Conservation (phyloP, 345 rosid genomes). For the Lumnitzera racemosa region DNA sequence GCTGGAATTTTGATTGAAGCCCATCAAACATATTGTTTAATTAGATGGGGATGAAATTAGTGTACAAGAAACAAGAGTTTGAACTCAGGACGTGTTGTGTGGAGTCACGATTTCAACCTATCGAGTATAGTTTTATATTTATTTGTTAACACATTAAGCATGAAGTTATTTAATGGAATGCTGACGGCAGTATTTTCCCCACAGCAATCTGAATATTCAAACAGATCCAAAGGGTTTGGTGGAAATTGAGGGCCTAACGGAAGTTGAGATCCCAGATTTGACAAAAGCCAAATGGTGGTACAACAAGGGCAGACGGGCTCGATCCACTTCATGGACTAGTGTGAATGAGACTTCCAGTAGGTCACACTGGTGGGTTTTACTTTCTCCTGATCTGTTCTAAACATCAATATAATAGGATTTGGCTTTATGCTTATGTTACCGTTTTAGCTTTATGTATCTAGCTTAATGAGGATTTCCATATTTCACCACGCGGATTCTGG, state of each 20-base stretch:
- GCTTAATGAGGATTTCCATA: slow-evolving; percentile 80
- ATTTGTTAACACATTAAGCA: too few relatives aligned
- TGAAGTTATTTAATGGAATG: too few relatives aligned
- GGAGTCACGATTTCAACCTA: too few relatives aligned
- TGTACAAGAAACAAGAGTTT: too few relatives aligned
- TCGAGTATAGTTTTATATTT: slow-evolving; percentile 4
- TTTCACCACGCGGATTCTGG: slow-evolving; percentile 41
- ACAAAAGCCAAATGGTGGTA: slow-evolving; percentile 80
- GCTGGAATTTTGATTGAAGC: too few relatives aligned
- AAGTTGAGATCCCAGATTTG: slow-evolving; percentile 50
- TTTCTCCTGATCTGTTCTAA: slow-evolving; percentile 9
- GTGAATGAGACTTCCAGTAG: slow-evolving; percentile 90
- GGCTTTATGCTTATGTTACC: slow-evolving; percentile 40
- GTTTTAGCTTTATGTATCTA: slow-evolving; percentile 55
- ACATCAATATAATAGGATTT: slow-evolving; percentile 14
- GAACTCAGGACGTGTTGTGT: too few relatives aligned
- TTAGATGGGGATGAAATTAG: too few relatives aligned
- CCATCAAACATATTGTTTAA: too few relatives aligned
- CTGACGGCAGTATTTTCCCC: slow-evolving; percentile 2
- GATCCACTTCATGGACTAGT: slow-evolving; percentile 79
- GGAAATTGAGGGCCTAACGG: slow-evolving; percentile 82
- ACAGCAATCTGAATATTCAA: slow-evolving; percentile 87
- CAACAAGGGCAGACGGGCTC: slow-evolving; percentile 55
- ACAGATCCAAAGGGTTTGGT: slow-evolving; percentile 73
- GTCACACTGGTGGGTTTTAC: slow-evolving; percentile 76